Evolutionary conservation across 345 rosid species (phyloP).

Genomic region (Odontarrhena argentea): DNA sequence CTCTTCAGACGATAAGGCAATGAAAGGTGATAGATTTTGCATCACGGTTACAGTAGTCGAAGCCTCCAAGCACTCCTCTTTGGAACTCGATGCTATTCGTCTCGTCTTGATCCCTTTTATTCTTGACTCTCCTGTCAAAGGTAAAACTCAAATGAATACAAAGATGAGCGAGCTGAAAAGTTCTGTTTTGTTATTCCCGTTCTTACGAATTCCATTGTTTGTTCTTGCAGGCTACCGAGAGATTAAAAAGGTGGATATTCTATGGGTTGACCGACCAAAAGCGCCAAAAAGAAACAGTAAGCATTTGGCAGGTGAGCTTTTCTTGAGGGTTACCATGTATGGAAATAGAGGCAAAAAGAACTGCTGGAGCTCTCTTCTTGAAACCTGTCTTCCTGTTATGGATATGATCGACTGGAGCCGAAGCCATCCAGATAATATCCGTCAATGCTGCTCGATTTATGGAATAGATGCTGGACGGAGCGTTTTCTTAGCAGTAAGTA

Average conservation of each 20-base stretch:
- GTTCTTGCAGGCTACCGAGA: slow-evolving; percentile 60
- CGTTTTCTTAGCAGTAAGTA: slow-evolving; percentile 63
- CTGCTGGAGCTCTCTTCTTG: slow-evolving; percentile 66
- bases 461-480: slow-evolving; percentile 81
- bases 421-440: slow-evolving; percentile 86
- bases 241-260: slow-evolving; percentile 74
- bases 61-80: slow-evolving; percentile 41
- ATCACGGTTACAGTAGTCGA: slow-evolving; percentile 54
- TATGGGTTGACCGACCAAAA: slow-evolving; percentile 69
- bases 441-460: slow-evolving; percentile 63
- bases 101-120: slow-evolving; percentile 61
- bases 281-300: slow-evolving; percentile 36
- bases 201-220: slow-evolving; percentile 30
- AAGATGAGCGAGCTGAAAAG: background rate
- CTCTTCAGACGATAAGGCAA: slow-evolving; percentile 39
- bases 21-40: slow-evolving; percentile 56
- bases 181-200: slow-evolving; percentile 18
- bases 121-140: slow-evolving; percentile 64
- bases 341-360: slow-evolving; percentile 47
- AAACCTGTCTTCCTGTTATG: slow-evolving; percentile 65
- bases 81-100: slow-evolving; percentile 48
- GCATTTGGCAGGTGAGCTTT: slow-evolving; percentile 62
- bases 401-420: slow-evolving; percentile 83
- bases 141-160: slow-evolving; percentile 26
- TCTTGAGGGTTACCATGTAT: slow-evolving; percentile 68